Evolutionary conservation across 805 yeast species (phyloP), one percentile per base, ranked within the genome.

Genomic region (Yarrowia yakushimensis): DNA sequence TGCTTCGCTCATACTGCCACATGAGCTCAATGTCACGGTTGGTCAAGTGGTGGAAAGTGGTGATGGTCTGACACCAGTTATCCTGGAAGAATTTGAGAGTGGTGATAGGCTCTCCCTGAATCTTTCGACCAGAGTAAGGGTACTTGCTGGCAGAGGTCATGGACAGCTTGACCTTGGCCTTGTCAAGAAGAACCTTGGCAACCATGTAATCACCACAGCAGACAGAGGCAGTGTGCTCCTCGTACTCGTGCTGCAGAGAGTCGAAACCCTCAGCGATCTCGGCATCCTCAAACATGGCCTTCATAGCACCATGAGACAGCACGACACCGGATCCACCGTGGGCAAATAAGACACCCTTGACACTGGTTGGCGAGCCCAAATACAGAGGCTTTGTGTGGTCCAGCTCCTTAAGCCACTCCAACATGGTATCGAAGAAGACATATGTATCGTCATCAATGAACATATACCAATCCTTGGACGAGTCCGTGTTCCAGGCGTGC

Each of bases 291-390:
- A 73, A 67, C 22, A 71, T 66, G 18, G 46, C 48, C 17, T 67
- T 65, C 68, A 74, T 66, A 5, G 76, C 71, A 3, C 70, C 73
- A 2, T 68, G 66, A 9, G 76, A 72, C 18, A 74, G 60, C 1
- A 73, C 69, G 4, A 74, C 71, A 9, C 77, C 78, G 0, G 74
- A 66, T 7, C 77, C 78, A n/a, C 78, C 78, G 62, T 75, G 77
- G 13, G 76, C 77, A 65, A 74, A 76, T 33, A 63, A 41, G 25
- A 64, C 62, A 43, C 61, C 66, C 7, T 62, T 65, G 20, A 52
- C 43, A 37, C 57, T 34, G 22, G 73, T 73, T 1, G 68, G 69
- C 0, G 69, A 62, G 1, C 78, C 78, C 34, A 73, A 63, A 62
- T 74, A 76, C 28, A 65, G 57, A 18, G 67, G 65, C 27, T 73